Evolutionary conservation across 2,329 filamentous ascomycete species (phyloP).

Genomic region (Aspergillus transmontanensis): DNA sequence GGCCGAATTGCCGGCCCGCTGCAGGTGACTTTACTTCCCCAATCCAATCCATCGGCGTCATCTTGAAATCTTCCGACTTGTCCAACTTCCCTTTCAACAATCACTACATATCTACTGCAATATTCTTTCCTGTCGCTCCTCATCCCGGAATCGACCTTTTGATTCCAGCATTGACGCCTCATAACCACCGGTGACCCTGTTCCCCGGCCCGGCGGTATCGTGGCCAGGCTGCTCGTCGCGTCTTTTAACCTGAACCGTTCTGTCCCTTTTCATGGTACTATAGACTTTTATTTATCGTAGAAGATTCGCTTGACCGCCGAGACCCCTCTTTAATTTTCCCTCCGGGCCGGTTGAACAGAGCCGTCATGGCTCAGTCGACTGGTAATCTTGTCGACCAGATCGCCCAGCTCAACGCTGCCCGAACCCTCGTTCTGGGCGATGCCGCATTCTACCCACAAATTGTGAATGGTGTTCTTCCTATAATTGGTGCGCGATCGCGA

Average conservation of each 20-base stretch:
- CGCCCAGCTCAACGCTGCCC: slow-evolving; percentile 84
- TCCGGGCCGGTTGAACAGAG: slow-evolving; percentile 17
- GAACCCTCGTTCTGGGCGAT: slow-evolving; percentile 85
- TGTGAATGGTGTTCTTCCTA: slow-evolving; percentile 88
- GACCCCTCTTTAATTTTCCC: background rate
- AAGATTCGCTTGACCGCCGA: background rate
- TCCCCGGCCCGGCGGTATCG: background rate
- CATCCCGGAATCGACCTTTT: background rate
- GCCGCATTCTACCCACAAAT: slow-evolving; percentile 88
- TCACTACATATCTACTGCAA: background rate
- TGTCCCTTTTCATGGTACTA: background rate
- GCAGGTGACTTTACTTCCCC: background rate
- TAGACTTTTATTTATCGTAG: background rate
- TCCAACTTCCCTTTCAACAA: background rate
- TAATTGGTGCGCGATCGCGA: slow-evolving; percentile 73
- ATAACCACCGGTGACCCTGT: background rate
- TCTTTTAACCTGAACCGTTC: background rate
- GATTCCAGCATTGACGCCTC: background rate
- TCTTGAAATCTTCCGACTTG: slow-evolving; percentile 1
- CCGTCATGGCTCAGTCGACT: slow-evolving; percentile 56
- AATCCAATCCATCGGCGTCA: background rate
- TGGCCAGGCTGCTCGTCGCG: background rate
- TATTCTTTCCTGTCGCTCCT: background rate
- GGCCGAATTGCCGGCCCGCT: slow-evolving; percentile 10
- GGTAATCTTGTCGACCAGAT: slow-evolving; percentile 74